phyloP scores from a whole-genome alignment of 257 asterid species.

The Knoxia roxburghii region DNA sequence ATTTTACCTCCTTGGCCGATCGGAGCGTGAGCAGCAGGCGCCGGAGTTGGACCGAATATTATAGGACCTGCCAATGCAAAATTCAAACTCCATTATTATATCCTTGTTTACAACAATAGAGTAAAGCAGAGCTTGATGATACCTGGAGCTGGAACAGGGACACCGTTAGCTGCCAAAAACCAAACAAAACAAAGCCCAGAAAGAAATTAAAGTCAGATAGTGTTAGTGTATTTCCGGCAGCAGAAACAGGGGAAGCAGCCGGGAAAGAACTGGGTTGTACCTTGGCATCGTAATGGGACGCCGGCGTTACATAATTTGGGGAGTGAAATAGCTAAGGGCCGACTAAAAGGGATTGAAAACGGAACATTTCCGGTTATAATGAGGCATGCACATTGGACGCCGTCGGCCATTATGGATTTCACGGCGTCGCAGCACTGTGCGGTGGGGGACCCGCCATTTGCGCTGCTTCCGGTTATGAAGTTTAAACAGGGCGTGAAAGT shows the following conservation, averaged over 20 bases:
- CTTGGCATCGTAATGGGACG: slow-evolving; percentile 62
- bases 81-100: too few species aligned
- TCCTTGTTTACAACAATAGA: not conserved
- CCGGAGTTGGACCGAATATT: slow-evolving; percentile 41
- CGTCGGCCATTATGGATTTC: slow-evolving; percentile 36
- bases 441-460: slow-evolving; percentile 38
- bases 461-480: slow-evolving; percentile 61
- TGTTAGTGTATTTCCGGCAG: too few species aligned
- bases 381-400: slow-evolving; percentile 64
- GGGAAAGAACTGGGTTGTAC: slow-evolving; percentile 18
- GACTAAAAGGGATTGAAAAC: slow-evolving; percentile 50
- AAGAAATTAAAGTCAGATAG: not conserved
- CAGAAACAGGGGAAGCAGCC: too few species aligned
- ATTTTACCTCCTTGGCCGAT: slow-evolving; percentile 32
- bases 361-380: slow-evolving; percentile 74
- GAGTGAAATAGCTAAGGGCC: slow-evolving; percentile 41
- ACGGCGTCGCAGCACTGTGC: slow-evolving; percentile 53
- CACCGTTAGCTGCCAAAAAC: slow-evolving; percentile 63
- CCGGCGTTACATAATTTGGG: slow-evolving; percentile 47
- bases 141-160: slow-evolving; percentile 82
- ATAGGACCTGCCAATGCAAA: slow-evolving; percentile 42
- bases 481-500: slow-evolving; percentile 62
- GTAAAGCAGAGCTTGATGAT: not conserved
- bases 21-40: slow-evolving; percentile 34
- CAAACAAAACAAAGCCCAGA: slow-evolving; percentile 5